Evolutionary conservation across 352 stramenopile genomes (phyloP), one percentile per base, ranked within the genome.

Genomic region (Pythium phragmitis): DNA sequence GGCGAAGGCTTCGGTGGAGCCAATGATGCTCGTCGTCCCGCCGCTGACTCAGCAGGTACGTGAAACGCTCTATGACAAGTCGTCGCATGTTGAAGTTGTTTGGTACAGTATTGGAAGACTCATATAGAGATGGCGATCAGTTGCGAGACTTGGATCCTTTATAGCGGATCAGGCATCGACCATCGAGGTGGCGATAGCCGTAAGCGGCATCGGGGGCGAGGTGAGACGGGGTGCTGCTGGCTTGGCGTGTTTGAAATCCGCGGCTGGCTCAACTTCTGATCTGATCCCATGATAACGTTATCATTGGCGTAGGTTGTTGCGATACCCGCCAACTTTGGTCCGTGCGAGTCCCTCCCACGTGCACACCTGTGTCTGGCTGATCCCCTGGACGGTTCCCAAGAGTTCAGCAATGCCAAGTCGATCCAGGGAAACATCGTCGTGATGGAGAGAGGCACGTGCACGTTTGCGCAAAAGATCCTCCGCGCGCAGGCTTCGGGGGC

Each of bases 191-290:
- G 74, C 76, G 0, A 71, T 91, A 41, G 52, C 77, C 37, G 80
- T 87, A 28, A 80, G 80, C 42, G 82, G 77, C 0, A 90, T 93
- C 58, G 90, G 89, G 55, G 84, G 84, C 58, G 84, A 93, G 69
- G 84, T 89, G 21, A 7, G 65, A 52, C 46, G 16, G 11, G 39
- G 23, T 8, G 1, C 23, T 51, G 46, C 41, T 36, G 23, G n/a
- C 34, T 39, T 39, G 7, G 33, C 7, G 13, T 8, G 33, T 50
- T 34, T 39, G 7, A 2, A 12, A 19, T 34, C 33, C 36, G 8
- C 43, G 16, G 28, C 36, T 19, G 1, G 36, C n/a, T 39, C 47
- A 34, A 14, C n/a, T 14, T 39, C 7, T 1, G 21, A 39, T 55
- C 7, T 57, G 3, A 33, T 53, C 1, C 28, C 34, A 39, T 39